phyloP scores from a whole-genome alignment of 495 filamentous ascomycete species.

The Tetracladium setigerum region DNA sequence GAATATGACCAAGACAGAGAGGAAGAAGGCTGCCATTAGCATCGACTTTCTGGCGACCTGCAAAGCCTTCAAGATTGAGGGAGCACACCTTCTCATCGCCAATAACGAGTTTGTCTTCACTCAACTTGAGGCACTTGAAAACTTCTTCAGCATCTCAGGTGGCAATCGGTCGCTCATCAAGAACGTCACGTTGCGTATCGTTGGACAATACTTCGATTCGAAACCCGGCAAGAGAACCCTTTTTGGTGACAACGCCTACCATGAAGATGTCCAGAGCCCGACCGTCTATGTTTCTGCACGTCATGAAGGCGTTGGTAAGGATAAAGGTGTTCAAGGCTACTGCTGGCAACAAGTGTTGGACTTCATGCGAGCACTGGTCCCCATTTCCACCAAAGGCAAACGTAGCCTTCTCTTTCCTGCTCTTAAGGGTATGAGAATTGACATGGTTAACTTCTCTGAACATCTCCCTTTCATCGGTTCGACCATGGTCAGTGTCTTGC shows the following conservation, averaged over 20 bases:
- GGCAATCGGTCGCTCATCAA: conserved; percentile 28
- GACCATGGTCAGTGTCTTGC: conserved; percentile 27
- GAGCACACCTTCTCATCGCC: conserved; percentile 30
- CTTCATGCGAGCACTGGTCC: conserved; percentile 29
- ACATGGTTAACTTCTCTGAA: conserved; percentile 39
- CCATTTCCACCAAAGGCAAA: neutral
- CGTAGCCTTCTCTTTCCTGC: conserved; percentile 32
- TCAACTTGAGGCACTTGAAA: conserved; percentile 29
- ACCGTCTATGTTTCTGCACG: conserved; percentile 25
- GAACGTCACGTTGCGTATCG: conserved; percentile 34
- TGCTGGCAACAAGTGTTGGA: conserved; percentile 39
- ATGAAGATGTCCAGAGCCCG: conserved; percentile 22
- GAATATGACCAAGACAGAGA: conserved; percentile 27
- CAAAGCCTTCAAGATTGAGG: conserved; percentile 32
- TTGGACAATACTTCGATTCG: conserved; percentile 41
- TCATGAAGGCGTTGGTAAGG: conserved; percentile 25
- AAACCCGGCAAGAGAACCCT: conserved; percentile 25
- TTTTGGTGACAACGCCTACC: conserved; percentile 20
- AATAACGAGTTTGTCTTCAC: conserved; percentile 43
- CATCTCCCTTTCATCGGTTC: conserved; percentile 24
- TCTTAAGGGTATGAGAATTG: conserved; percentile 33
- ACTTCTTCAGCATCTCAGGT: conserved; percentile 28
- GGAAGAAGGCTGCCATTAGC: conserved; percentile 11
- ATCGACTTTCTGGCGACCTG: conserved; percentile 28
- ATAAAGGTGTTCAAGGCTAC: conserved; percentile 38